These are phyloP conservation scores for Solioccasus polychromus DNA, from an alignment of 768 basidiomycete species.

Conservation along the genomic window DNA sequence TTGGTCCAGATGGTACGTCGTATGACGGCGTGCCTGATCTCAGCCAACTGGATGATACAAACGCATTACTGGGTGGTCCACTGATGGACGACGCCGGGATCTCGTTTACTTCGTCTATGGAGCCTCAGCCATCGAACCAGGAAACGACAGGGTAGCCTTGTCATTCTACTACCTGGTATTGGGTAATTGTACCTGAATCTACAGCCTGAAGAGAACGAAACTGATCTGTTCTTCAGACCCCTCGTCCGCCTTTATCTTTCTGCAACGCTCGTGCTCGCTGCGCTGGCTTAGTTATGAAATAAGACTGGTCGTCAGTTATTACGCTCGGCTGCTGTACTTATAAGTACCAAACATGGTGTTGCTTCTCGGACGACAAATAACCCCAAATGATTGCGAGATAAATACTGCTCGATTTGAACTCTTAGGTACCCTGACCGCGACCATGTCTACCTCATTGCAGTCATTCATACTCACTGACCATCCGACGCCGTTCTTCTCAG, in stretches of 20 bases:
- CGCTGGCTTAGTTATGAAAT: no score
- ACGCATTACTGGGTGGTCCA: constrained; percentile 55
- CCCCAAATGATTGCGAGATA: constrained; percentile 13
- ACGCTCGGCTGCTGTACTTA: not conserved
- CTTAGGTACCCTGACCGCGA: constrained; percentile 1
- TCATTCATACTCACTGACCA: constrained; percentile 24
- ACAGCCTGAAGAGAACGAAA: not conserved
- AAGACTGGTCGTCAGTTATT: not conserved
- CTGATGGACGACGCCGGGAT: constrained; percentile 59
- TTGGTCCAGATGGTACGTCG: constrained; percentile 64
- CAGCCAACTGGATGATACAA: constrained; percentile 51
- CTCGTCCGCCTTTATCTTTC: not conserved
- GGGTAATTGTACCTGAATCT: constrained; percentile 9
- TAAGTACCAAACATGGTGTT: not conserved
- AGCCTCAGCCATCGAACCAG: constrained; percentile 15
- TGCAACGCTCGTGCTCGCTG: no score
- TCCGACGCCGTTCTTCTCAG: constrained; percentile 24
- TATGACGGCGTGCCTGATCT: constrained; percentile 54
- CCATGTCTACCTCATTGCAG: constrained; percentile 22
- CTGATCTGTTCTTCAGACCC: constrained; percentile 5
- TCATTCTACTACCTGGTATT: not conserved
- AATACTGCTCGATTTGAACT: constrained; percentile 6
- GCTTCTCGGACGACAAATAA: constrained; percentile 21
- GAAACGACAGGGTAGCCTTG: constrained; percentile 10
- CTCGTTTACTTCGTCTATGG: constrained; percentile 47